Evolutionary conservation across 768 basidiomycete species (phyloP).

Genomic region (Leccinum incarnatum): DNA sequence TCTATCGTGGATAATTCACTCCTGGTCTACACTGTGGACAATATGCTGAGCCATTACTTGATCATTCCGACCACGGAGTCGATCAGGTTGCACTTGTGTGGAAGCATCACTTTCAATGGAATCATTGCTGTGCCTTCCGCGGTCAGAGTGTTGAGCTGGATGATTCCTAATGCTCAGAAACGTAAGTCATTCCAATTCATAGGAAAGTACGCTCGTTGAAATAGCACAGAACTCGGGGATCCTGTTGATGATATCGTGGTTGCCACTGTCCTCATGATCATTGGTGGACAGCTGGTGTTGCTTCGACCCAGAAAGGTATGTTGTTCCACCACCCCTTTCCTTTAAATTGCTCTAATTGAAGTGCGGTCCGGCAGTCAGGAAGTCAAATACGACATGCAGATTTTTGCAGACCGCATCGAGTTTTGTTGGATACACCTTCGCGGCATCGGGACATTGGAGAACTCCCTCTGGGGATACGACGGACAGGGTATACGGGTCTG

Average conservation of each 20-base stretch:
- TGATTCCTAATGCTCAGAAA: constrained; percentile 91
- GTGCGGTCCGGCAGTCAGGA: constrained; percentile 78
- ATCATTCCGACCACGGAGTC: constrained; percentile 81
- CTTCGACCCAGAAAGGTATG: constrained; percentile 83
- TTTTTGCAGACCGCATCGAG: constrained; percentile 94
- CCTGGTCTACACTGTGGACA: constrained; percentile 91
- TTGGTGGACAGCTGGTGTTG: constrained; percentile 87
- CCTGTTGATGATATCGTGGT: constrained; percentile 92
- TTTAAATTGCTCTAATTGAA: constrained; percentile 1
- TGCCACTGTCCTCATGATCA: constrained; percentile 94
- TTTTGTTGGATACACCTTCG: constrained; percentile 98
- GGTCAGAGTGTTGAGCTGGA: constrained; percentile 93
- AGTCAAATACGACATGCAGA: constrained; percentile 96
- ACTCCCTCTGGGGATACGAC: constrained; percentile 97
- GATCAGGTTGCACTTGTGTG: constrained; percentile 86
- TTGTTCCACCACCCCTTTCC: background rate
- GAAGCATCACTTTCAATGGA: constrained; percentile 91
- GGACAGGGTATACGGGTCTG: constrained; percentile 87
- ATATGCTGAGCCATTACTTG: constrained; percentile 89
- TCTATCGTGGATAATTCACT: constrained; percentile 94
- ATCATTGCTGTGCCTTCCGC: constrained; percentile 81
- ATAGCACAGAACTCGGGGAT: constrained; percentile 80
- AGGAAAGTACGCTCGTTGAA: constrained; percentile 7
- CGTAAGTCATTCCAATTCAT: constrained; percentile 48
- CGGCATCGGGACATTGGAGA: constrained; percentile 90